A percentile compares a stretch with the other conserved stretches of the same genome.
These are phyloP conservation scores for Cynanchum wilfordii DNA, from an alignment of 257 asterid species.

Conservation along the genomic window DNA sequence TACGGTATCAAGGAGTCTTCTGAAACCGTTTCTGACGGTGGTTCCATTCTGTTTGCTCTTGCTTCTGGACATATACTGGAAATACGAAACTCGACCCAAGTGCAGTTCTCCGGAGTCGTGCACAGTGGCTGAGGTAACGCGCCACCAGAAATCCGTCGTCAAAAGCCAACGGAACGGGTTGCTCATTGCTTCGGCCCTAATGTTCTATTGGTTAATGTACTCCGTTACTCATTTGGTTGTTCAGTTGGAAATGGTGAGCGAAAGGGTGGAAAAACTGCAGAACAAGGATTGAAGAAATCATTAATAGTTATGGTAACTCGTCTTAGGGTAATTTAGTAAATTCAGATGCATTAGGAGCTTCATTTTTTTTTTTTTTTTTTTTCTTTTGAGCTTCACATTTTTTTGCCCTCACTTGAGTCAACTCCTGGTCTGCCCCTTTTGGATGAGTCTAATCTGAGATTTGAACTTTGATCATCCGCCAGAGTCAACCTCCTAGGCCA, in stretches of 20 bases:
- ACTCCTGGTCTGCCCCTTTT: too few relatives aligned
- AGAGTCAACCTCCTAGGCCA: too few relatives aligned
- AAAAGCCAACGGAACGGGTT: slow-evolving; percentile 51
- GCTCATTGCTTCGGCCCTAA: slow-evolving; percentile 38
- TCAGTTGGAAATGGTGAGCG: slow-evolving; percentile 33
- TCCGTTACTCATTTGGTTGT: slow-evolving; percentile 40
- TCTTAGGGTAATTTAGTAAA: neutral
- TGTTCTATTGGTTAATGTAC: slow-evolving; percentile 48
- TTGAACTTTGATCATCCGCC: too few relatives aligned
- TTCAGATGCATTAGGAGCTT: too few relatives aligned
- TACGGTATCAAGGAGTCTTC: slow-evolving; percentile 30
- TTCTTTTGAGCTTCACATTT: too few relatives aligned
- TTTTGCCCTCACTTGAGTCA: too few relatives aligned
- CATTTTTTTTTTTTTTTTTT: too few relatives aligned
- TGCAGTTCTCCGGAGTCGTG: slow-evolving; percentile 33
- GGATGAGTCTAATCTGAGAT: too few relatives aligned
- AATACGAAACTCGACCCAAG: slow-evolving; percentile 43
- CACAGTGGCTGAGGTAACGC: slow-evolving; percentile 29
- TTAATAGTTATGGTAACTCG: neutral
- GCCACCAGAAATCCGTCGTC: slow-evolving; percentile 44
- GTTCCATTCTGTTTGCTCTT: slow-evolving; percentile 43
- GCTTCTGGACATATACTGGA: slow-evolving; percentile 57
- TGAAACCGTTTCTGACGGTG: slow-evolving; percentile 43
- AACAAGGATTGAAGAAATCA: slow-evolving; percentile 17
- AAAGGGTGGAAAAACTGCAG: slow-evolving; percentile 31